Evolutionary conservation across 1,284 basidiomycete genomes (phyloP).

Genomic region (Ganoderma lingzhi): DNA sequence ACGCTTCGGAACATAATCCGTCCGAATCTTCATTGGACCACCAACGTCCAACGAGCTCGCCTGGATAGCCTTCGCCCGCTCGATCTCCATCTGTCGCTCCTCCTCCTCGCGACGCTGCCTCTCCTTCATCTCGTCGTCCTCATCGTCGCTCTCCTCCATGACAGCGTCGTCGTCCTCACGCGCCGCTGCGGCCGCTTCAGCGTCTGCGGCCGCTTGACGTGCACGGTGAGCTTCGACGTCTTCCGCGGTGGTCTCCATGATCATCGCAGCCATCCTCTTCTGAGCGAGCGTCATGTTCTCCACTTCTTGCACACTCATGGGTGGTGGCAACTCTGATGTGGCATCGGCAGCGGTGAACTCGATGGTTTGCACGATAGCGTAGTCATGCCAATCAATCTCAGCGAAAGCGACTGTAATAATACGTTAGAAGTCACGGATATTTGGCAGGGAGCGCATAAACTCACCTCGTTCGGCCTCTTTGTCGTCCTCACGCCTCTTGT

Average conservation of each 20-base stretch:
- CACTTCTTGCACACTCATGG: slow-evolving; percentile 94
- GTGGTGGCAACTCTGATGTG: slow-evolving; percentile 91
- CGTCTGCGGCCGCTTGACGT: slow-evolving; percentile 81
- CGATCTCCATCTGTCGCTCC: slow-evolving; percentile 79
- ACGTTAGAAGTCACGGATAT: slow-evolving; percentile 18
- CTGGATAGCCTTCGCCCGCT: slow-evolving; percentile 81
- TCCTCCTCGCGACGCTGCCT: slow-evolving; percentile 78
- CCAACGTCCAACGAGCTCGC: slow-evolving; percentile 77
- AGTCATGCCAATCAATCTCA: slow-evolving; percentile 99
- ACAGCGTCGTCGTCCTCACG: slow-evolving; percentile 70
- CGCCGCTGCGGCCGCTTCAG: slow-evolving; percentile 77
- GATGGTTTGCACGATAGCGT: slow-evolving; percentile 98
- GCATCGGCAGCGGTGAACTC: slow-evolving; percentile 96
- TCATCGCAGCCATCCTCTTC: slow-evolving; percentile 98
- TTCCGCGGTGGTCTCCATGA: slow-evolving; percentile 93
- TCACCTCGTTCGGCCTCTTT: slow-evolving; percentile 86
- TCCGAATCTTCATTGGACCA: slow-evolving; percentile 95
- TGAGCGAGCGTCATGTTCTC: slow-evolving; percentile 97
- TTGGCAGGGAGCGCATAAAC: slow-evolving; percentile 43
- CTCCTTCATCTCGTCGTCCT: slow-evolving; percentile 71
- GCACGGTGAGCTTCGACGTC: slow-evolving; percentile 85
- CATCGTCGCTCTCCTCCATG: slow-evolving; percentile 83
- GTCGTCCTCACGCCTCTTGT: slow-evolving; percentile 89
- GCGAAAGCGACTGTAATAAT: slow-evolving; percentile 80
- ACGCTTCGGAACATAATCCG: slow-evolving; percentile 96